Base-by-base conservation (phyloP, 768 basidiomycete species). In the Panaeolus cyanescens region DNA sequence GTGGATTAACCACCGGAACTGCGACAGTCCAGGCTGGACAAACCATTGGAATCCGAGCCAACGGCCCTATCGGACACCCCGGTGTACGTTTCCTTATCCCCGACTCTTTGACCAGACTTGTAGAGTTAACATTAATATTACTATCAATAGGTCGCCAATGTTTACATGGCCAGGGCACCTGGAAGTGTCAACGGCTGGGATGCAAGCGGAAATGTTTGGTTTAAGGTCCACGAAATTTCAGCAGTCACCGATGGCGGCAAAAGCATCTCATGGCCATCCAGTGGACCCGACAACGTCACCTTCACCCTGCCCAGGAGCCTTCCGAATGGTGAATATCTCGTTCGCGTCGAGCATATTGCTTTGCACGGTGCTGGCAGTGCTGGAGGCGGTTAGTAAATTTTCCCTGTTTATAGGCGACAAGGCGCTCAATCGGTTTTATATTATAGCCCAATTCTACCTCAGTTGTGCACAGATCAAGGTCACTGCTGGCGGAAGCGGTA, bases 101-200 rank as follows among this genome's bases (percentile, higher is more conserved):
- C n/a, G n/a, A n/a, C n/a, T n/a, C n/a, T n/a, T n/a, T n/a, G n/a
- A n/a, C n/a, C n/a, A n/a, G 15, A 55, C 40, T 30, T 25, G 2
- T 36, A 32, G 34, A 25, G 19, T 39, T 15, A 15, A 3, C 19
- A 39, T 39, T 39, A 8, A 39, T n/a, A 17, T 39, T 39, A 3
- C 19, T n/a, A 17, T 39, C 3, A 7, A 39, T 39, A 12, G 3
- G 17, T 12, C 37, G 17, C 37, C 17, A n/a, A 39, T 39, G 56
- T 58, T 2, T 58, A 58, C 56, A 58, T 58, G 56, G 56, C 56
- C 10, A 58, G 40, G 34, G 56, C 56, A 4, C 56, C 56, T n/a
- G 67, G 68, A 3, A 75, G 77, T 9, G 82, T 77, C 0, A 50
- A 30, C 13, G 64, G 62, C 40, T 63, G 59, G 59, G 62, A 60